Evolutionary conservation across 805 yeast genomes (phyloP), one percentile per base, ranked within the genome.

Genomic region (Nakazawaea peltata): DNA sequence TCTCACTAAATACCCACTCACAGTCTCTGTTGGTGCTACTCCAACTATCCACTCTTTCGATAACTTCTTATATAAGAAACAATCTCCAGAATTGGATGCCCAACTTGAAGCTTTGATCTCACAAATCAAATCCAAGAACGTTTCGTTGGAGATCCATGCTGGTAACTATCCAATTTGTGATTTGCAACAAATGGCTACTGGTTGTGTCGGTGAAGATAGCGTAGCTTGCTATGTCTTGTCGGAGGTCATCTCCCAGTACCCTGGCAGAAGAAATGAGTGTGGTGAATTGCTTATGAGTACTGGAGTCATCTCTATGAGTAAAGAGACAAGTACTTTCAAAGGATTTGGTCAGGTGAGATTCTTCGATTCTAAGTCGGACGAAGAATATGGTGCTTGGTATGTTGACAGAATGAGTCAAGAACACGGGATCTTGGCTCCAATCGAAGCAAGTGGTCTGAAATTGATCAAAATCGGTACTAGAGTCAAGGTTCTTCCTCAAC

Each of bases 151-250:
- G 49, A 50, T 82, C 13, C 94, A 82, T 51, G 88, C 90, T n/a
- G 94, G 94, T 10, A 81, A 82, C 50, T 82, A 78, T 48, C 69
- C 79, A 3, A 69, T 77, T 48, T 74, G 81, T 47, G 94, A 83
- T 50, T 56, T 81, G 36, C 94, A 83, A 50, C 92, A 83, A 51
- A 65, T 76, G n/a, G 69, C 83, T 10, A 83, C 92, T 0, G 73
- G 73, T 0, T 72, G 81, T 43, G 63, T 79, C 11, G 46, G 56
- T 1, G 48, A 51, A 14, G 54, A 58, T 1, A 59, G 66, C 28
- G 63, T 80, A 26, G 67, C 86, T 0, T 59, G 72, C 17, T 55
- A 54, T 17, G 77, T 79, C 2, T 44, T 77, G 16, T 78, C 81
- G 0, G 74, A 76, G 22, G 78, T 79, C 2, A 53, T 76, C 3